Evolutionary conservation across 1,284 basidiomycete species (phyloP), one percentile per base, ranked within the genome.

Genomic region (Amylostereum chailletii): DNA sequence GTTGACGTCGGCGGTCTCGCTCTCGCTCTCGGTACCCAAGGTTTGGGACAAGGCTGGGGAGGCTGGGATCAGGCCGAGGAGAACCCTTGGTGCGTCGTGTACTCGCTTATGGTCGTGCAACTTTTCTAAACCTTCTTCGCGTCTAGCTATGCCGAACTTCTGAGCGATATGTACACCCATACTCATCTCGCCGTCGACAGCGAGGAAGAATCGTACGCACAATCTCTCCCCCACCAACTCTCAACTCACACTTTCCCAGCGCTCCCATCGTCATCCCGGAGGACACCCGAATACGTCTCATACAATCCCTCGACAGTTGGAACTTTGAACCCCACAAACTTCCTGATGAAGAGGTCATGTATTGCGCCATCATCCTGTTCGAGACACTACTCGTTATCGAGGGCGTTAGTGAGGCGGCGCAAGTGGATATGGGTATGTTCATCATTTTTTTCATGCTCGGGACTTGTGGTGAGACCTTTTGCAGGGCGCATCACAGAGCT

Each of bases 241-340:
- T 30, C 37, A n/a, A 44, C 53, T 53, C 44, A 56, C 31, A 33
- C 7, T 26, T 11, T 27, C 31, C 51, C 47, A 69, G 67, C 40
- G 61, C 55, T 29, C 65, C 63, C 64, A 53, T 65, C 58, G 55
- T 69, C 33, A 55, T 63, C 42, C 58, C 58, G 11, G 53, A 56
- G 57, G 56, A 62, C 40, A 62, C 65, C 34, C 73, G 81, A 66
- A 60, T 67, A 63, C 66, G 74, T 8, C 72, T 88, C 45, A 85
- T 95, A 54, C 62, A 70, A 26, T 71, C 75, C 0, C 72, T 95
- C 6, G 81, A 86, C 54, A 75, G 71, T 6, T 95, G 93, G 93
- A 71, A 86, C 55, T 96, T 95, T 63, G 85, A 93, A 58, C 92
- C 93, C 2, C 86, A 90, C 63, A 76, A 76, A 45, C 76, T 94